Conservation (phyloP, 2,329 filamentous ascomycete species). For the Daldinia sp. region DNA sequence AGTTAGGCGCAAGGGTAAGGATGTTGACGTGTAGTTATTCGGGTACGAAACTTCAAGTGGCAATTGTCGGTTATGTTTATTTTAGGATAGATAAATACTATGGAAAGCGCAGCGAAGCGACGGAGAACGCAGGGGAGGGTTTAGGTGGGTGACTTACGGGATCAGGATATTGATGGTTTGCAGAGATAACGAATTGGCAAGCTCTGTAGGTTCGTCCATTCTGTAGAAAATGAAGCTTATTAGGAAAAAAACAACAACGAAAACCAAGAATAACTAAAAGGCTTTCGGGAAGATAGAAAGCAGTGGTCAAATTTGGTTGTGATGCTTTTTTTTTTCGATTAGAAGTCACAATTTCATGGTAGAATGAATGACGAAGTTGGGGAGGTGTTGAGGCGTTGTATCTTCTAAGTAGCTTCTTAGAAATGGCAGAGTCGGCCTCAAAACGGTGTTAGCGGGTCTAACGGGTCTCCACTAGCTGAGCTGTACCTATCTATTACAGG, state of each 20-base stretch:
- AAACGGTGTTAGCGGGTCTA: not conserved
- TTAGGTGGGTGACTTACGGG: conserved; percentile 6
- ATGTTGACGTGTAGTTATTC: not conserved
- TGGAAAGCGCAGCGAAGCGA: not conserved
- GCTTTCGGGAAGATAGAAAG: not conserved
- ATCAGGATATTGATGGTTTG: not conserved
- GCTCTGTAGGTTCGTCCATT: conserved; percentile 17
- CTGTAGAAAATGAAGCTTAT: conserved; percentile 1
- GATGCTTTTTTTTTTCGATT: not conserved
- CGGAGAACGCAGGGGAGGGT: not conserved
- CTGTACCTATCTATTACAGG: not conserved
- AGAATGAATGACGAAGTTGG: not conserved
- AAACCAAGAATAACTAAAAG: not conserved
- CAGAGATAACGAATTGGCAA: not conserved
- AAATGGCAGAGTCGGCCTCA: conserved; percentile 19
- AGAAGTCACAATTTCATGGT: not conserved
- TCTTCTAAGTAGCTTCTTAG: not conserved
- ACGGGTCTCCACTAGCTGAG: too few relatives aligned
- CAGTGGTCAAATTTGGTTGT: not conserved
- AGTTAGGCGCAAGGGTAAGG: not conserved
- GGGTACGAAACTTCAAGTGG: not conserved
- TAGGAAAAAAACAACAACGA: not conserved
- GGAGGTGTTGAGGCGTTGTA: not conserved
- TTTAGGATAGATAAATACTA: not conserved
- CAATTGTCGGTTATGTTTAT: not conserved